phyloP scores from a whole-genome alignment of 768 basidiomycete genomes.

The Serendipita sp. region DNA sequence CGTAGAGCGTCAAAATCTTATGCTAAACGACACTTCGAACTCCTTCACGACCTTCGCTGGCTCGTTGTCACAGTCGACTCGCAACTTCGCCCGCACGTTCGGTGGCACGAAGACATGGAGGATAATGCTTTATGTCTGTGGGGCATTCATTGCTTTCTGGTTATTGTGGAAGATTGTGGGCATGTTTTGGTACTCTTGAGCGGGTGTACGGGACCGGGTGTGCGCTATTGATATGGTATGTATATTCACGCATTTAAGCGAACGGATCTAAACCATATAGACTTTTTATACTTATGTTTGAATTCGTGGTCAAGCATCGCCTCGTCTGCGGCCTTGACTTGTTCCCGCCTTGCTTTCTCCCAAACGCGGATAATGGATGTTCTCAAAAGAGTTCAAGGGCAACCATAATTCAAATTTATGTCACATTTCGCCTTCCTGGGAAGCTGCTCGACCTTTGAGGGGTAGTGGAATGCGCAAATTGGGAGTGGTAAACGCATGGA shows the following conservation, averaged over 20 bases:
- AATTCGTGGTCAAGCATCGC: background rate
- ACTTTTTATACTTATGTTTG: background rate
- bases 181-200: conserved; percentile 1
- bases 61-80: conserved; percentile 49
- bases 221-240: background rate
- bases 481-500: no score
- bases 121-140: conserved; percentile 45
- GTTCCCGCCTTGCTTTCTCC: background rate
- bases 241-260: background rate
- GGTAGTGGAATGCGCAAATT: no score
- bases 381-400: no score
- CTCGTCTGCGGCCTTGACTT: background rate
- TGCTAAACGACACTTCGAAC: conserved; percentile 63
- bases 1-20: conserved; percentile 65
- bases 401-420: no score
- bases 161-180: conserved; percentile 33
- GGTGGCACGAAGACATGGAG: conserved; percentile 55
- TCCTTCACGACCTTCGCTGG: conserved; percentile 50
- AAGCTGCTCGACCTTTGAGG: no score
- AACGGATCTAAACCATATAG: background rate
- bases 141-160: conserved; percentile 41
- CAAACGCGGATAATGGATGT: no score
- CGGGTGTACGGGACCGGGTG: background rate
- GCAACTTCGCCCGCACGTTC: conserved; percentile 57
- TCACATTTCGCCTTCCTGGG: no score